Evolutionary conservation across 1,139 yeast species (phyloP), one percentile per base, ranked within the genome.

Genomic region (Diutina scorzettiae): DNA sequence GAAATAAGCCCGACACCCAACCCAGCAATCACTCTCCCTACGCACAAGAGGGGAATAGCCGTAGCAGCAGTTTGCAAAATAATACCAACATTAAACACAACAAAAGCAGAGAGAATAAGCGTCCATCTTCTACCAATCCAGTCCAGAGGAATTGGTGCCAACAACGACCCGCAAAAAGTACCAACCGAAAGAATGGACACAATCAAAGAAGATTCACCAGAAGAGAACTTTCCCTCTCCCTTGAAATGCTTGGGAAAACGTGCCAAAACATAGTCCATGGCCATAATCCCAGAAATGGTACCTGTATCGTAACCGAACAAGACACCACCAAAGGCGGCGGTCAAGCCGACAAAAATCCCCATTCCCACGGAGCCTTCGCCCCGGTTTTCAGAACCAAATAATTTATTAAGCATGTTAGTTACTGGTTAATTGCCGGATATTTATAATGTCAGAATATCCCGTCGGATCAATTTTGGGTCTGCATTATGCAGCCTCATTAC

Each of bases 231-330:
- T 18, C 16, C 11, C 7, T 30, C 5, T 6, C 19, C 19, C 7
- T 5, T 5, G 7, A 30, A 9, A 49, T 64, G 58, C 23, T 54
- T 52, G 24, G 71, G 68, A 54, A 80, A 82, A 49, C 74, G 65
- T 32, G 58, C 53, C 43, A 60, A 63, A 56, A 79, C 86, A 51
- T 76, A 78, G 4, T 73, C 62, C 84, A 81, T 80, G 53, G 78
- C 78, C 55, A 81, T 71, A 52, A 82, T 78, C 53, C 94, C 94
- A 31, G 82, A 74, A 54, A 81, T 80, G 50, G 86, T 78, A 63
- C 89, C 87, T 25, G 87, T 79, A 63, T 80, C 87, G 73, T 79
- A 80, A 49, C 87, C 87, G 56, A 71, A 81, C 47, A 79, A 75
- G 53, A 77, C 49, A 54, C 85, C 85, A 62, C 82, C 84, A 51